phyloP scores from a whole-genome alignment of 139 green algal species.

The Penium margaritaceum region DNA sequence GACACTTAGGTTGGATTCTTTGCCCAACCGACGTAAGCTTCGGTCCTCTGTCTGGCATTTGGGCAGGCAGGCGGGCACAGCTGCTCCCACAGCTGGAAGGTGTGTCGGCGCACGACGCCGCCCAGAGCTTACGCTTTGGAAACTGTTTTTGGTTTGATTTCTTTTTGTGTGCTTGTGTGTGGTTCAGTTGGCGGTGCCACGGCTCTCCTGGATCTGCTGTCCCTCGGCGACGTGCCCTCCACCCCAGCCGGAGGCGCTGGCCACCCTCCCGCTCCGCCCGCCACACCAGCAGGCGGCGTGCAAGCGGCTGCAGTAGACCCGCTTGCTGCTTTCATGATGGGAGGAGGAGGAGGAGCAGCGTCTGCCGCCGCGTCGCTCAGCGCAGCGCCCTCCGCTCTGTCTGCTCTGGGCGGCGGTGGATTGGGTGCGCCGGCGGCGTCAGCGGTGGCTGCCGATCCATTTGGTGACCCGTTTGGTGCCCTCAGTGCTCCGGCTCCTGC shows the following conservation, averaged over 20 bases:
- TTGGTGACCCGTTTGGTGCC: too few relatives aligned
- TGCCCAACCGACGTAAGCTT: too few relatives aligned
- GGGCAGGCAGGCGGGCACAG: too few relatives aligned
- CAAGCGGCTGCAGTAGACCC: constrained; percentile 26
- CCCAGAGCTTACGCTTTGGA: too few relatives aligned
- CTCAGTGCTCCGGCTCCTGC: constrained; percentile 42
- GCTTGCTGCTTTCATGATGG: constrained; percentile 38
- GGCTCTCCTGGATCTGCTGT: constrained; percentile 53
- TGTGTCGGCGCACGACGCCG: too few relatives aligned
- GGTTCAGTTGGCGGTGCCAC: neutral
- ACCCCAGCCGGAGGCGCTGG: constrained; percentile 24
- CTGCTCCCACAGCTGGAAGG: too few relatives aligned
- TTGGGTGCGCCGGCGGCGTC: neutral
- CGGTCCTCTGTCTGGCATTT: too few relatives aligned
- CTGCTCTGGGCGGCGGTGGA: neutral
- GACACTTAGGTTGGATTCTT: too few relatives aligned
- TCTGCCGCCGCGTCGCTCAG: too few relatives aligned
- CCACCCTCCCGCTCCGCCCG: neutral
- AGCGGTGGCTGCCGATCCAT: constrained; percentile 4
- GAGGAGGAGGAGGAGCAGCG: too few relatives aligned
- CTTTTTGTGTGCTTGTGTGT: neutral
- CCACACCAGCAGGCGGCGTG: neutral
- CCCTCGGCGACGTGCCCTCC: constrained; percentile 11
- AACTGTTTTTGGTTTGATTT: neutral
- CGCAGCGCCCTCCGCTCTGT: neutral